These are phyloP conservation scores for Saccharomycopsis fodiens DNA, from an alignment of 805 yeast species.

Conservation along the genomic window DNA sequence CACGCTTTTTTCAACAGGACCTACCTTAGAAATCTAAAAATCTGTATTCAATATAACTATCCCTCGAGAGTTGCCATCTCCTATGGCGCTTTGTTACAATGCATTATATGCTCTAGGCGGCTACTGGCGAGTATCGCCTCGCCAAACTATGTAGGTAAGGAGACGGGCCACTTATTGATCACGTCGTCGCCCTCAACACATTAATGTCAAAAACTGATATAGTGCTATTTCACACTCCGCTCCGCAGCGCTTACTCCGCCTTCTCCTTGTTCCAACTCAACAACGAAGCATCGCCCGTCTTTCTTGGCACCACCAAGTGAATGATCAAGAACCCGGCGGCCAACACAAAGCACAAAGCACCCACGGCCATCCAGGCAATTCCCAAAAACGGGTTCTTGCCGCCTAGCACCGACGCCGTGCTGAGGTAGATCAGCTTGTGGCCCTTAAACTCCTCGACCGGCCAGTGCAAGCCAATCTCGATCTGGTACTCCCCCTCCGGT, in stretches of 20 bases:
- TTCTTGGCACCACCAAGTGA: slow-evolving; percentile 59
- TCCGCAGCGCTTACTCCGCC: slow-evolving; percentile 4
- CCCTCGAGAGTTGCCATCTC: too few relatives aligned
- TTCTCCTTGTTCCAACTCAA: slow-evolving; percentile 63
- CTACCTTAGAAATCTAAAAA: too few relatives aligned
- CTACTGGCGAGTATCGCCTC: too few relatives aligned
- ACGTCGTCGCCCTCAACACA: too few relatives aligned
- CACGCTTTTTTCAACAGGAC: too few relatives aligned
- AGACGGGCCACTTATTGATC: too few relatives aligned
- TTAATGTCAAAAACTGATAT: too few relatives aligned
- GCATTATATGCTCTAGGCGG: too few relatives aligned
- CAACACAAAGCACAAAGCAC: slow-evolving; percentile 57
- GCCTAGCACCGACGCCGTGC: slow-evolving; percentile 68
- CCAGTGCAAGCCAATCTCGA: slow-evolving; percentile 66
- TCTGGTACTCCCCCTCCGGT: slow-evolving; percentile 56
- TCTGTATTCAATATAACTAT: too few relatives aligned
- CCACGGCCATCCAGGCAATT: slow-evolving; percentile 66
- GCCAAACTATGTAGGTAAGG: neutral
- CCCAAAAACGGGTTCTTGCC: slow-evolving; percentile 73
- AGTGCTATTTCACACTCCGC: too few relatives aligned
- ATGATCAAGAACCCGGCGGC: slow-evolving; percentile 45
- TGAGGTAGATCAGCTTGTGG: slow-evolving; percentile 54
- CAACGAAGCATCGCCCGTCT: slow-evolving; percentile 60
- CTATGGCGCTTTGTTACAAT: too few relatives aligned
- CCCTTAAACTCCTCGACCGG: slow-evolving; percentile 68